A percentile compares a stretch with the other conserved stretches of the same genome.
These are phyloP conservation scores for Thalassia testudinum DNA, from an alignment of 116 monocot species.

Conservation along the genomic window DNA sequence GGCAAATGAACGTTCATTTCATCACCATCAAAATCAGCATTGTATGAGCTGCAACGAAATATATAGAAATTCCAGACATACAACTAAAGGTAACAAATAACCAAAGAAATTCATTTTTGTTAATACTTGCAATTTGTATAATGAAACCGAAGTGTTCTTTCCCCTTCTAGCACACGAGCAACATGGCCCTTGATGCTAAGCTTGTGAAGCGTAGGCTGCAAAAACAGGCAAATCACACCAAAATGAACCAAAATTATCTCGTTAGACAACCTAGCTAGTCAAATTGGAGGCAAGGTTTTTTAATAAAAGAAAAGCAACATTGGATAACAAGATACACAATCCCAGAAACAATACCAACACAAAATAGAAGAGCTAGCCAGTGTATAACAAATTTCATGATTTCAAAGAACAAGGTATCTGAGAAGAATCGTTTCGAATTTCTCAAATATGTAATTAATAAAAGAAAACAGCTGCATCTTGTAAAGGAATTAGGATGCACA, in stretches of 20 bases:
- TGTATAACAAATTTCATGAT: too few species aligned
- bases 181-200: conserved; percentile 92
- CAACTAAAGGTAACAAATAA: neutral
- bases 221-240: neutral
- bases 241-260: neutral
- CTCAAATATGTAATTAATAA: too few species aligned
- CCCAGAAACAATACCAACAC: too few species aligned
- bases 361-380: too few species aligned
- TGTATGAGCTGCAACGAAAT: conserved; percentile 55
- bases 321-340: too few species aligned
- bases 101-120: neutral
- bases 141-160: conserved; percentile 95
- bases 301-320: too few species aligned
- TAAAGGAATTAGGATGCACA: too few species aligned
- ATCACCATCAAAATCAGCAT: conserved; percentile 99
- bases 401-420: too few species aligned
- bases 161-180: conserved; percentile 72
- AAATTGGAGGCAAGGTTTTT: too few species aligned
- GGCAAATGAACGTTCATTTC: conserved; percentile 98
- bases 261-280: too few species aligned
- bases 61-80: neutral
- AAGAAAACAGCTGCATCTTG: too few species aligned
- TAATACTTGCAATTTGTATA: conserved; percentile 96
- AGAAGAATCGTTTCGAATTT: too few species aligned
- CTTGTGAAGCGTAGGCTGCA: conserved; percentile 94